A percentile compares a stretch with the other conserved stretches of the same genome.
Conservation (phyloP, 164 flowering plant genomes). For the Kingdonia uniflora region DNA sequence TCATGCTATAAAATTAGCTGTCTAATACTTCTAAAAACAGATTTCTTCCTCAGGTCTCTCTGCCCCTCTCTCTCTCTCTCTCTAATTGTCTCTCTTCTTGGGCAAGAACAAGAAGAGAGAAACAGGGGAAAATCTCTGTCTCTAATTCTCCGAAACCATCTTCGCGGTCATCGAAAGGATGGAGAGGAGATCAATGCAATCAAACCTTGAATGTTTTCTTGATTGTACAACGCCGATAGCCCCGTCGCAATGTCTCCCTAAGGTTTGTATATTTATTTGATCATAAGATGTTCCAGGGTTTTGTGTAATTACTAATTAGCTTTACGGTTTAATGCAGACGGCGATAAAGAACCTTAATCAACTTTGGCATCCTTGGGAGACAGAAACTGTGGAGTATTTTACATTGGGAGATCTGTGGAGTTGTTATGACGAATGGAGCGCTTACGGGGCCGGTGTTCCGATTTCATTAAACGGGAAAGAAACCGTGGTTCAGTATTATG, state of each 20-base stretch:
- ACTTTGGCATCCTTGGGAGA: background rate
- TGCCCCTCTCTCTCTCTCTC: no score
- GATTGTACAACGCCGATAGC: background rate
- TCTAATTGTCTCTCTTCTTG: no score
- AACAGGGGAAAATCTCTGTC: background rate
- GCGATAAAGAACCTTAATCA: background rate
- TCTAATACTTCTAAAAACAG: no score
- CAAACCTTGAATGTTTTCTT: constrained; percentile 2
- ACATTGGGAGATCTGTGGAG: constrained; percentile 80
- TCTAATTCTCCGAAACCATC: background rate
- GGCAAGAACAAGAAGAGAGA: background rate
- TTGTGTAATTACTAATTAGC: background rate
- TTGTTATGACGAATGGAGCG: constrained; percentile 91
- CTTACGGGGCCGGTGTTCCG: constrained; percentile 88
- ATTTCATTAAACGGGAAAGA: constrained; percentile 38
- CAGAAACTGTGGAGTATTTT: constrained; percentile 49
- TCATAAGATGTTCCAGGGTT: background rate
- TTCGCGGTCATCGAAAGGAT: background rate
- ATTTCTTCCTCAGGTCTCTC: no score
- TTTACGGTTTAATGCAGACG: background rate
- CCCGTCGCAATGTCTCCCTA: background rate
- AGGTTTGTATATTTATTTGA: background rate
- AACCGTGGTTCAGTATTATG: constrained; percentile 80
- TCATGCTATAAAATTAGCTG: no score
- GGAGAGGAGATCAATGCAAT: background rate